Evolutionary conservation across 2,329 filamentous ascomycete genomes (phyloP).

Genomic region (Botrytis tulipae): DNA sequence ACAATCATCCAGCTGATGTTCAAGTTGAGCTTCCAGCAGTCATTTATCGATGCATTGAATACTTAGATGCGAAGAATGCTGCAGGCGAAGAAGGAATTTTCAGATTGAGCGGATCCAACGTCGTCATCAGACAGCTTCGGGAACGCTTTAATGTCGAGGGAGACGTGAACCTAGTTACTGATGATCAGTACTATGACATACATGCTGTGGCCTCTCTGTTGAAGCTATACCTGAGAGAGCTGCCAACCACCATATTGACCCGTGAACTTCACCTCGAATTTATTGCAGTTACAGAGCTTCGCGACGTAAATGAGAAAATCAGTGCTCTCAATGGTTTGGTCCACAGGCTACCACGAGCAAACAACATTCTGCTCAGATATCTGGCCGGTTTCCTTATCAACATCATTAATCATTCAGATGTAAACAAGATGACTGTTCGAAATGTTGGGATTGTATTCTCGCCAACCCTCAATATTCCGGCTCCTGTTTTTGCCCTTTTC

Average conservation of each 20-base stretch:
- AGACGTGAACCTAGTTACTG: slow-evolving; percentile 81
- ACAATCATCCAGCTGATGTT: slow-evolving; percentile 69
- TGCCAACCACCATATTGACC: slow-evolving; percentile 88
- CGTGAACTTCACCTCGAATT: slow-evolving; percentile 89
- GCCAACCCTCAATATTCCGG: slow-evolving; percentile 92
- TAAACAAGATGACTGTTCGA: slow-evolving; percentile 97
- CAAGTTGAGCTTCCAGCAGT: slow-evolving; percentile 82
- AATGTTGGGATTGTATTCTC: slow-evolving; percentile 99
- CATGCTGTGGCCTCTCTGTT: slow-evolving; percentile 92
- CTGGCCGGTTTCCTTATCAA: slow-evolving; percentile 85
- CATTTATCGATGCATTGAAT: slow-evolving; percentile 93
- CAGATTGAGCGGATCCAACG: slow-evolving; percentile 92
- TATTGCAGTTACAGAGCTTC: slow-evolving; percentile 76
- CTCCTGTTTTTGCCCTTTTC: slow-evolving; percentile 90
- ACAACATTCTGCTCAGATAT: slow-evolving; percentile 78
- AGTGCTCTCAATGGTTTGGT: slow-evolving; percentile 73
- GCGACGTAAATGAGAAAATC: slow-evolving; percentile 73
- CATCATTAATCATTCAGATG: slow-evolving; percentile 83
- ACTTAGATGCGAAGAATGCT: slow-evolving; percentile 79
- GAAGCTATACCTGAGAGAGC: slow-evolving; percentile 89
- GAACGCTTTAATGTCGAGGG: slow-evolving; percentile 93
- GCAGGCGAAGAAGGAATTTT: slow-evolving; percentile 92
- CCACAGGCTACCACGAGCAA: slow-evolving; percentile 74
- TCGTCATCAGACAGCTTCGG: slow-evolving; percentile 84
- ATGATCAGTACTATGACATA: slow-evolving; percentile 87